These are phyloP conservation scores for Pseudozyma sp. DNA, from an alignment of 1,284 basidiomycete species.

Conservation along the genomic window DNA sequence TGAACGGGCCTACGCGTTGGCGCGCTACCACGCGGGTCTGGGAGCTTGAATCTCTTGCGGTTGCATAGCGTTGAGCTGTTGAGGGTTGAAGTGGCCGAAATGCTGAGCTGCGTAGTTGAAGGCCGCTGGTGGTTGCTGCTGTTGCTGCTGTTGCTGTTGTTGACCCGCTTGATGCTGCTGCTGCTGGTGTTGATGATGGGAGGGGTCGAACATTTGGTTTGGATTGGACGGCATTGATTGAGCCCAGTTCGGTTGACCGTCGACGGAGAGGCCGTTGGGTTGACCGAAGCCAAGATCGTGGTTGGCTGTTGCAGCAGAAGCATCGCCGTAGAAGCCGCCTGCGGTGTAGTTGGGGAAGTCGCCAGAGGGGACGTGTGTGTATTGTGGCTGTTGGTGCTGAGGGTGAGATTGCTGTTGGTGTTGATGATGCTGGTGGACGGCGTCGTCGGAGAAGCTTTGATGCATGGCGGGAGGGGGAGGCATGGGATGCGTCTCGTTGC, in stretches of 20 bases:
- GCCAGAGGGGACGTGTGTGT: slow-evolving; percentile 34
- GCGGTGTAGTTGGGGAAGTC: slow-evolving; percentile 25
- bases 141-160: slow-evolving; percentile 15
- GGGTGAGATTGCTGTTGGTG: slow-evolving; percentile 46
- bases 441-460: slow-evolving; percentile 41
- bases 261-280: slow-evolving; percentile 6
- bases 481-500: slow-evolving; percentile 25
- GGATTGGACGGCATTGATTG: slow-evolving; percentile 23
- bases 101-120: slow-evolving; percentile 26
- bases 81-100: slow-evolving; percentile 43
- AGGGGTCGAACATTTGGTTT: slow-evolving; percentile 27
- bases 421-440: slow-evolving; percentile 30
- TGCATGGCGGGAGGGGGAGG: slow-evolving; percentile 37
- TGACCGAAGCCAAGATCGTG: slow-evolving; percentile 15
- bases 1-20: neutral
- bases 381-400: slow-evolving; percentile 30
- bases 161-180: slow-evolving; percentile 16
- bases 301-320: slow-evolving; percentile 1
- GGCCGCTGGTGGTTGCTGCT: slow-evolving; percentile 10
- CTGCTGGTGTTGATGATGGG: slow-evolving; percentile 20
- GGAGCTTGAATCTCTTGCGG: slow-evolving; percentile 43
- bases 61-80: slow-evolving; percentile 30
- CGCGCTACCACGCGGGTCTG: slow-evolving; percentile 32
- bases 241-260: slow-evolving; percentile 28
- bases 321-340: slow-evolving; percentile 21